A percentile compares a stretch with the other conserved stretches of the same genome.
These are phyloP conservation scores for Diutina mesorugosa DNA, from an alignment of 1,139 yeast genomes.

Conservation along the genomic window DNA sequence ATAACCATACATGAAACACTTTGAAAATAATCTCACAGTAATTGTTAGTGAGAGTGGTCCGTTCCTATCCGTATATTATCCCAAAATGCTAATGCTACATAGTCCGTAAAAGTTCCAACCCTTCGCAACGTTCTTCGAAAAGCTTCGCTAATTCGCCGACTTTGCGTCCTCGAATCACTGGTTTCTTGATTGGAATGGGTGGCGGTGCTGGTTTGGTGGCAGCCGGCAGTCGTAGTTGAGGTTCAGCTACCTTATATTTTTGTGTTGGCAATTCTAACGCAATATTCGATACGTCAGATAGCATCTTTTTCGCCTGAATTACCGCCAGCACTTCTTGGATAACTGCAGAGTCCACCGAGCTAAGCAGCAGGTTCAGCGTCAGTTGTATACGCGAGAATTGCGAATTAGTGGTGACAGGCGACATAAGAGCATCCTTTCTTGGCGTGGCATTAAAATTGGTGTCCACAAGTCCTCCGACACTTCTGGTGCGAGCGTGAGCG, in stretches of 20 bases:
- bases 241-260: constrained; percentile 16
- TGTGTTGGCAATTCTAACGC: constrained; percentile 27
- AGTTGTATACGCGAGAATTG: not conserved
- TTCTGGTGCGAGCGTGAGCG: not conserved
- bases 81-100: not conserved
- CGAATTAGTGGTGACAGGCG: not conserved
- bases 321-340: not conserved
- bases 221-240: not conserved
- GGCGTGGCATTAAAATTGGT: not conserved
- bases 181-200: constrained; percentile 16
- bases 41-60: not conserved
- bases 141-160: constrained; percentile 43
- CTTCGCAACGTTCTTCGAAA: constrained; percentile 44
- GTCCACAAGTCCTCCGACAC: not conserved
- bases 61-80: not conserved
- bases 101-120: constrained; percentile 28
- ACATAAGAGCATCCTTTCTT: not conserved
- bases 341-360: not conserved
- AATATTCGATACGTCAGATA: constrained; percentile 14
- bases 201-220: not conserved
- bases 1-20: too few relatives aligned
- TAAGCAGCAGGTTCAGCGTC: not conserved
- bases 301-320: constrained; percentile 4
- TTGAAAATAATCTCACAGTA: too few relatives aligned
- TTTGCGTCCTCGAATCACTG: constrained; percentile 39